Conservation (phyloP, 176 grass and related monocot genomes). For the Otatea glauca region DNA sequence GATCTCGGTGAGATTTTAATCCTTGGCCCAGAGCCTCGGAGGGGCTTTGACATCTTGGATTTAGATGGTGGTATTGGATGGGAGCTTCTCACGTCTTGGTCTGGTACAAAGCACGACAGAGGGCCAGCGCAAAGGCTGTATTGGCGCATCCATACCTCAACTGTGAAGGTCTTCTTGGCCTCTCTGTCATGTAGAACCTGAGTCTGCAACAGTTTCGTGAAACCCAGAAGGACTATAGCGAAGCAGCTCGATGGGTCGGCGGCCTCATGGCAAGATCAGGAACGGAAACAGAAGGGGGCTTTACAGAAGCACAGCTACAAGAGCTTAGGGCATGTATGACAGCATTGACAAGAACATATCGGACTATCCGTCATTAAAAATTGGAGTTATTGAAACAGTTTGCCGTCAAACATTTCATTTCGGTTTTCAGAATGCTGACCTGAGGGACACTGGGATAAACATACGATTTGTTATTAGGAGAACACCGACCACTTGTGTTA, state of each 20-base stretch:
- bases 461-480: slow-evolving; percentile 14
- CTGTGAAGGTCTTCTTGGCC: slow-evolving; percentile 80
- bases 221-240: slow-evolving; percentile 94
- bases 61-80: slow-evolving; percentile 82
- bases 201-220: slow-evolving; percentile 79
- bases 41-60: slow-evolving; percentile 89
- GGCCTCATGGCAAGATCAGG: slow-evolving; percentile 87
- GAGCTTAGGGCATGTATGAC: slow-evolving; percentile 67
- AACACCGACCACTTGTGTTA: background rate
- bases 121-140: slow-evolving; percentile 79
- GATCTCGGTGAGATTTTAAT: no score
- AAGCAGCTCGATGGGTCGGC: slow-evolving; percentile 76
- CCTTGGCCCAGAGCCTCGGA: slow-evolving; percentile 72
- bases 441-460: background rate
- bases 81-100: slow-evolving; percentile 87
- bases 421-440: background rate
- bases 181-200: slow-evolving; percentile 87
- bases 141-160: slow-evolving; percentile 90
- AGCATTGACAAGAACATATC: background rate
- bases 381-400: background rate
- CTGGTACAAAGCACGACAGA: slow-evolving; percentile 81
- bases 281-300: slow-evolving; percentile 80
- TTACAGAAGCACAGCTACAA: slow-evolving; percentile 98
- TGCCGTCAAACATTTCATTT: background rate
- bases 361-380: background rate